A percentile compares a stretch with the other conserved stretches of the same genome.
Conservation (phyloP, 1,284 basidiomycete species). For the Leccinum griseonigrum region DNA sequence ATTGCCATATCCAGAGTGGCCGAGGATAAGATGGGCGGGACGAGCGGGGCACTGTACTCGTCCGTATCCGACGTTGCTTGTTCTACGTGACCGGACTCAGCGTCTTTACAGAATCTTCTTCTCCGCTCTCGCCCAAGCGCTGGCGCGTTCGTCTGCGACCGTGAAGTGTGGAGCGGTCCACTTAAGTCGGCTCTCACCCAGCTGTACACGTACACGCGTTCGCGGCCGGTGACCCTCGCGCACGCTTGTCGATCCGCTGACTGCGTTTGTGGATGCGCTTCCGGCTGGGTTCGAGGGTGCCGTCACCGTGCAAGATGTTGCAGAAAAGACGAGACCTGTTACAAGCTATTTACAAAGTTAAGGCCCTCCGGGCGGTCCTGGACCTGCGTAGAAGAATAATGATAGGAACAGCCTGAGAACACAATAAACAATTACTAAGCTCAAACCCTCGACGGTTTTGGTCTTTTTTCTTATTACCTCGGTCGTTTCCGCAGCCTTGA, state of each 20-base stretch:
- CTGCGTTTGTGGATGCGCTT: slow-evolving; percentile 66
- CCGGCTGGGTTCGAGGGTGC: slow-evolving; percentile 50
- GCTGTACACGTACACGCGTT: slow-evolving; percentile 86
- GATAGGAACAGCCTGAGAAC: too few species aligned
- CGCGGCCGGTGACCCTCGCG: slow-evolving; percentile 87
- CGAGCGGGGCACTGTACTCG: slow-evolving; percentile 90
- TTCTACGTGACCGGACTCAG: not conserved
- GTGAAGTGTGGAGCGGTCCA: slow-evolving; percentile 62
- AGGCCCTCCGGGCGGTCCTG: too few species aligned
- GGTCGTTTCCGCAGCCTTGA: too few species aligned
- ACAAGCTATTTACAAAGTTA: too few species aligned
- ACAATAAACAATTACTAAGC: too few species aligned
- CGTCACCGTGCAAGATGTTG: slow-evolving; percentile 65
- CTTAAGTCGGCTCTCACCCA: slow-evolving; percentile 63
- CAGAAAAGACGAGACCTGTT: slow-evolving; percentile 72
- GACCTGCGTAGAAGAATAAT: too few species aligned
- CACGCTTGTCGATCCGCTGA: slow-evolving; percentile 88
- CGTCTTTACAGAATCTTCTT: slow-evolving; percentile 71
- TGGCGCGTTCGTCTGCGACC: slow-evolving; percentile 44
- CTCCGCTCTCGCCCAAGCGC: slow-evolving; percentile 78
- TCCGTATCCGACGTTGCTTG: slow-evolving; percentile 36
- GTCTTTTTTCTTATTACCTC: too few species aligned
- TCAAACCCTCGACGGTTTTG: too few species aligned
- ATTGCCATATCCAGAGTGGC: slow-evolving; percentile 72
- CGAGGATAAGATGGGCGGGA: slow-evolving; percentile 90